Evolutionary conservation across 2,329 filamentous ascomycete species (phyloP), one percentile per base, ranked within the genome.

Genomic region (Lachnellula arida): DNA sequence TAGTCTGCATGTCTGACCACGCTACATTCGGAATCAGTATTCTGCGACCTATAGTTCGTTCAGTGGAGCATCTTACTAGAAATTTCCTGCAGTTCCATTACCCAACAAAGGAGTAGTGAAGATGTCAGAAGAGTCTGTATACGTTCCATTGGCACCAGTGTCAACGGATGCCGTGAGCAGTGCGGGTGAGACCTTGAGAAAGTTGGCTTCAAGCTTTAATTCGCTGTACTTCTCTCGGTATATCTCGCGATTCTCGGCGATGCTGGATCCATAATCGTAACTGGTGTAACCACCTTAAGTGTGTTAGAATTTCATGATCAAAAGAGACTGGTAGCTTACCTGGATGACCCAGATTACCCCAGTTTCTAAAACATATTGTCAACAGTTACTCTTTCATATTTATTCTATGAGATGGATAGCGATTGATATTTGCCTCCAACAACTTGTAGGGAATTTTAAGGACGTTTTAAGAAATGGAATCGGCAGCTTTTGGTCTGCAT

Each of bases 191-290:
- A 84, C 86, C 63, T 86, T 86, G 51, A 89, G 70, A 70, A 93
- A 93, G 63, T 89, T 87, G 25, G 82, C 87, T 60, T 89, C 75
- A 1, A 93, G 79, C 66, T 93, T 94, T 25, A 89, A 75, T 68
- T 94, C 88, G 43, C 84, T 86, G 69, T 91, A 93, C 69, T 93
- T 93, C 67, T 91, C 87, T 2, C 88, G 80, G 28, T 78, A 73
- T 3, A 93, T 75, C 1, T 79, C 79, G 23, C 89, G 79, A 43
- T 88, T 84, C 66, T 94, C 89, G 1, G 79, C 78, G 51, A 93
- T 89, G 6, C 78, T 74, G 4, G 83, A 76, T 5, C 81, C 78
- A 50, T 82, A 82, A 57, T 82, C 80, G 48, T 82, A 81, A 0
- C 77, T 80, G 0, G 80, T 84, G 58, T 85, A 85, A 2, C 79